Evolutionary conservation across 768 basidiomycete genomes (phyloP).

Genomic region (Royoungia palumana): DNA sequence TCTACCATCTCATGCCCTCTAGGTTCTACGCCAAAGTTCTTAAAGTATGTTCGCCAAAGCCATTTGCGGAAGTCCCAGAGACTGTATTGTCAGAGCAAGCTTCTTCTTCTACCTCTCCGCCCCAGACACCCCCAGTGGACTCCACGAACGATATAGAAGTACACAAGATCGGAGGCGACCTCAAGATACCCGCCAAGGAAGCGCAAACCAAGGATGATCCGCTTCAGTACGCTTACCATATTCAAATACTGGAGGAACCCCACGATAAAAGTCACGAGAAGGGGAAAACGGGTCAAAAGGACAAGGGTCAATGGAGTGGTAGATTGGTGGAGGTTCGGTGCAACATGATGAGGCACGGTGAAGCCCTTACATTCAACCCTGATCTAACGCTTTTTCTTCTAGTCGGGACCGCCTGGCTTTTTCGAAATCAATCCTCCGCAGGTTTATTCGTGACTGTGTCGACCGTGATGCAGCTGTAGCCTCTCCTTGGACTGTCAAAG

Average conservation of each 20-base stretch:
- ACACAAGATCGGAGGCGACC: slow-evolving; percentile 76
- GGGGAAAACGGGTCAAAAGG: slow-evolving; percentile 51
- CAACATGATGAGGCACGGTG: slow-evolving; percentile 71
- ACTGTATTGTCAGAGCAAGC: slow-evolving; percentile 27
- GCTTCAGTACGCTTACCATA: slow-evolving; percentile 79
- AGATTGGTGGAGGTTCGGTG: slow-evolving; percentile 83
- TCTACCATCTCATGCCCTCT: slow-evolving; percentile 15
- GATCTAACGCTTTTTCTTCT: slow-evolving; percentile 4
- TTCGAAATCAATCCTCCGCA: slow-evolving; percentile 94
- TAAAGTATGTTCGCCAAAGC: slow-evolving; percentile 70
- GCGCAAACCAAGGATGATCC: slow-evolving; percentile 75
- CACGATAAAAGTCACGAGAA: slow-evolving; percentile 66
- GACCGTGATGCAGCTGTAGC: slow-evolving; percentile 89
- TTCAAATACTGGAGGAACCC: slow-evolving; percentile 78
- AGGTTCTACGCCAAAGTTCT: slow-evolving; percentile 84
- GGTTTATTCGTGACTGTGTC: slow-evolving; percentile 94
- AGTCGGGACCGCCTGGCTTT: slow-evolving; percentile 96
- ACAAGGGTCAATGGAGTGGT: slow-evolving; percentile 64
- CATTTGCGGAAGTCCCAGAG: slow-evolving; percentile 39
- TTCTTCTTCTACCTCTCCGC: slow-evolving; percentile 47
- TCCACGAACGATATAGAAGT: slow-evolving; percentile 48
- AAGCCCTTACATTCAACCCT: slow-evolving; percentile 1
- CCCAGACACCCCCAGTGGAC: slow-evolving; percentile 40
- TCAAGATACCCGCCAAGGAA: slow-evolving; percentile 71
- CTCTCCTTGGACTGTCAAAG: slow-evolving; percentile 95